These are phyloP conservation scores for Populus trichocarpa DNA, from an alignment of 441 rosid genomes.

Conservation along the genomic window DNA sequence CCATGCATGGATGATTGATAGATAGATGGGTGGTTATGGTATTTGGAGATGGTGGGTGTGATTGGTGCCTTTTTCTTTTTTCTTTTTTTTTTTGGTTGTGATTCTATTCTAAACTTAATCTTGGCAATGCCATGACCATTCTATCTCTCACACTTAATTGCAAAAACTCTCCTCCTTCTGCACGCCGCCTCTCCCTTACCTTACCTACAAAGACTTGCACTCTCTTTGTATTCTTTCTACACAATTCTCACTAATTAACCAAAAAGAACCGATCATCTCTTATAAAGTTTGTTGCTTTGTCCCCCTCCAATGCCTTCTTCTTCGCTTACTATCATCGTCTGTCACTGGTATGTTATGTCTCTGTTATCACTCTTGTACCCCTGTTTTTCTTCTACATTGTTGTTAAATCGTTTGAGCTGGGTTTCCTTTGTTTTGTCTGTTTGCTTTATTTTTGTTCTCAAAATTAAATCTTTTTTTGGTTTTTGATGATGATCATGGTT, in stretches of 20 bases:
- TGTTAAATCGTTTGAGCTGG: constrained; percentile 28
- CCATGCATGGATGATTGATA: constrained; percentile 28
- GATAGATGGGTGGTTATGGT: neutral
- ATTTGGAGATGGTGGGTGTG: constrained; percentile 9
- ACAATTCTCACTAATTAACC: constrained; percentile 14
- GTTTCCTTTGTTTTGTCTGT: constrained; percentile 24
- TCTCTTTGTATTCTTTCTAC: constrained; percentile 48
- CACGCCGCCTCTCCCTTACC: constrained; percentile 68
- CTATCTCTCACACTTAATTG: constrained; percentile 12
- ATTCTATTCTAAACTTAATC: neutral
- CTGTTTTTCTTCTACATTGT: constrained; percentile 30
- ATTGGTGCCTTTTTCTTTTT: constrained; percentile 11
- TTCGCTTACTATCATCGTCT: constrained; percentile 8
- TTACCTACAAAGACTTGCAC: constrained; percentile 38
- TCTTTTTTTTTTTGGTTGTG: neutral
- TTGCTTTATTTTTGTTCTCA: constrained; percentile 16
- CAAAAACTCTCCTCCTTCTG: constrained; percentile 47
- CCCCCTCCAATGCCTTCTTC: constrained; percentile 23
- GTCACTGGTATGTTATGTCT: constrained; percentile 28
- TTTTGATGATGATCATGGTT: constrained; percentile 27
- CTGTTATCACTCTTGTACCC: constrained; percentile 8
- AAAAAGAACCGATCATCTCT: constrained; percentile 11
- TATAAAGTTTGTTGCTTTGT: constrained; percentile 6
- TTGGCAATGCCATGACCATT: neutral
- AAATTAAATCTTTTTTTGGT: constrained; percentile 21